These are phyloP conservation scores for Erysimum cheiri DNA, from an alignment of 441 rosid genomes.

Conservation along the genomic window DNA sequence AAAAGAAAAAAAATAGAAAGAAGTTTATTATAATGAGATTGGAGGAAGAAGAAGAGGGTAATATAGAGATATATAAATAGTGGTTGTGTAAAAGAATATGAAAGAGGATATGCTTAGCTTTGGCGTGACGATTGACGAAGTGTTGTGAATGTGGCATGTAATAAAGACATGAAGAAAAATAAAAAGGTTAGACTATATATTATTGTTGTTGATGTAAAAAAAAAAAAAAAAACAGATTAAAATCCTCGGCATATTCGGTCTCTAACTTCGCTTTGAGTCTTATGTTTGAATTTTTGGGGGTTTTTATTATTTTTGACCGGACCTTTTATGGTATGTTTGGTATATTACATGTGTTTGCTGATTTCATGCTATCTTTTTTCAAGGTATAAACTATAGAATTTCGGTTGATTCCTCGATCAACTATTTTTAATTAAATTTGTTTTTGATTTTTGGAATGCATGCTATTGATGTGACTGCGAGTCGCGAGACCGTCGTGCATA, in stretches of 20 bases:
- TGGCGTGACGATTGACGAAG: conserved; percentile 51
- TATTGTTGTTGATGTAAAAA: conserved; percentile 25
- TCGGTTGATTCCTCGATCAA: conserved; percentile 35
- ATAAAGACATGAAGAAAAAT: conserved; percentile 29
- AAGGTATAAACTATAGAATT: conserved; percentile 46
- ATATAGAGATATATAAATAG: conserved; percentile 35
- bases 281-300: conserved; percentile 21
- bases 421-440: background rate
- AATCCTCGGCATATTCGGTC: conserved; percentile 45
- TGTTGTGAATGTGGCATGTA: conserved; percentile 44
- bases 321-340: conserved; percentile 44
- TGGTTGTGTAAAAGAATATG: conserved; percentile 39
- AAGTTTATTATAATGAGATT: conserved; percentile 34
- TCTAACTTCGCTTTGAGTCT: conserved; percentile 33
- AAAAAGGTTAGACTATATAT: conserved; percentile 21
- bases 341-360: conserved; percentile 39
- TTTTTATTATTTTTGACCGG: conserved; percentile 36
- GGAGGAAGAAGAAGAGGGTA: conserved; percentile 30
- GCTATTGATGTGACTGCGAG: conserved; percentile 39
- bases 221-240: conserved; percentile 3
- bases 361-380: conserved; percentile 32
- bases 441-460: conserved; percentile 20
- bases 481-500: conserved; percentile 32
- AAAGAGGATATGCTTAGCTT: conserved; percentile 46
- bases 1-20: background rate